Percentiles rank a stretch among this genome's conserved stretches.
These are phyloP conservation scores for Amanita phalloides DNA, from an alignment of 768 basidiomycete species.

Conservation along the genomic window DNA sequence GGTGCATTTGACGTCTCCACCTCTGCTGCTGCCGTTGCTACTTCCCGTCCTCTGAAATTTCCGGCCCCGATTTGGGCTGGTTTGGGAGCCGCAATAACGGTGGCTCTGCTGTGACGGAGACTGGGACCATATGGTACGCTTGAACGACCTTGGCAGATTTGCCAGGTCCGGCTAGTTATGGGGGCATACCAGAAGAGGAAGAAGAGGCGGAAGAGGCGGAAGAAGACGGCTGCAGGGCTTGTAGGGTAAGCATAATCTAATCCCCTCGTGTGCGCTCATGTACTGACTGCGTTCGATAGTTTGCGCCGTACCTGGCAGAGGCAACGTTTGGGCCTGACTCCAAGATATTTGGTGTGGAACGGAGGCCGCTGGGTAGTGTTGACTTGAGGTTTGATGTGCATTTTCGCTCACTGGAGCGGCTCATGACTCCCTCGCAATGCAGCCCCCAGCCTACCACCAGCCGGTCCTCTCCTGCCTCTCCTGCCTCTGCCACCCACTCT, in stretches of 20 bases:
- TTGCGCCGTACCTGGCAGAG: conserved; percentile 68
- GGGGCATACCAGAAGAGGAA: conserved; percentile 14
- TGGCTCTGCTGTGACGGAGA: conserved; percentile 8
- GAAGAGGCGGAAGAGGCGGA: conserved; percentile 37
- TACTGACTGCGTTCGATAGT: conserved; percentile 28
- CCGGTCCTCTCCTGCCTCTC: too few relatives aligned
- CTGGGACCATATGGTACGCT: conserved; percentile 28
- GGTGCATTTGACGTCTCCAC: conserved; percentile 5
- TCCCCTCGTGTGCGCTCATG: conserved; percentile 4
- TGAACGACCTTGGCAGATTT: conserved; percentile 50
- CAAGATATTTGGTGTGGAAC: conserved; percentile 31
- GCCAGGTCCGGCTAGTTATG: conserved; percentile 27
- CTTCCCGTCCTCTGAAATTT: background rate
- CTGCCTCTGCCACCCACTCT: too few relatives aligned
- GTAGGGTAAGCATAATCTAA: conserved; percentile 24
- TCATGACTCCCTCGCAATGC: too few relatives aligned
- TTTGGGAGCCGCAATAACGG: conserved; percentile 7
- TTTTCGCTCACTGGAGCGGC: background rate
- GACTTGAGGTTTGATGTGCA: background rate
- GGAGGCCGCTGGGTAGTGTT: conserved; percentile 30
- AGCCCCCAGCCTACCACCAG: too few relatives aligned
- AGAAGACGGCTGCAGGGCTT: conserved; percentile 29
- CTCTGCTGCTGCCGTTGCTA: background rate
- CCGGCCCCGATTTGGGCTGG: background rate
- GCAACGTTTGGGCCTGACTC: conserved; percentile 31